phyloP scores from a whole-genome alignment of 768 basidiomycete genomes.

The Ramaria rubella region DNA sequence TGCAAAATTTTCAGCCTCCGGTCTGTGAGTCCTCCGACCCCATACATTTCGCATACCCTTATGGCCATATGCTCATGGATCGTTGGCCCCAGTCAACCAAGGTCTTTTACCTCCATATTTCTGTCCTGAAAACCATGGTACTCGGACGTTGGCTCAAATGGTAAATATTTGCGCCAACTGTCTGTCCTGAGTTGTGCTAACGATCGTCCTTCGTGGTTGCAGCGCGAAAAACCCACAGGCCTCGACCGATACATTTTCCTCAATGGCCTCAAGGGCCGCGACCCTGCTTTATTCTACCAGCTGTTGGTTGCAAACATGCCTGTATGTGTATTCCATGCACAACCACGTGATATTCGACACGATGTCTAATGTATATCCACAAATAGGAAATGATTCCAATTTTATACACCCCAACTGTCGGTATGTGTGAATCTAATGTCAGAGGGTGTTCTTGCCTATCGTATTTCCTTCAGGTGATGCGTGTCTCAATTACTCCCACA shows the following conservation, averaged over 20 bases:
- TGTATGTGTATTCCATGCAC: constrained; percentile 30
- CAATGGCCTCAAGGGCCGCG: constrained; percentile 5
- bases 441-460: neutral
- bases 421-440: neutral
- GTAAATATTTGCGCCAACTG: neutral
- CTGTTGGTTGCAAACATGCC: constrained; percentile 14
- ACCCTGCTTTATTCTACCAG: constrained; percentile 12
- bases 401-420: constrained; percentile 10
- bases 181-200: neutral
- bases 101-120: constrained; percentile 6
- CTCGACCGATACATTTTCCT: constrained; percentile 9
- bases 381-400: constrained; percentile 10
- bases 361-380: neutral
- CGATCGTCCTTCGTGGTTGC: neutral
- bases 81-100: neutral
- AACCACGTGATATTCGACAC: constrained; percentile 13
- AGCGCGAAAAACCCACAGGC: constrained; percentile 4
- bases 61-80: neutral
- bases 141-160: constrained; percentile 8
- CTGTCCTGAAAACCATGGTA: constrained; percentile 5
- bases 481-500: constrained; percentile 30
- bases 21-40: neutral
- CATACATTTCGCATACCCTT: neutral
- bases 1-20: neutral
- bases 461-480: constrained; percentile 27